These are phyloP conservation scores for Lithospermum erythrorhizon DNA, from an alignment of 257 asterid genomes.

Conservation along the genomic window DNA sequence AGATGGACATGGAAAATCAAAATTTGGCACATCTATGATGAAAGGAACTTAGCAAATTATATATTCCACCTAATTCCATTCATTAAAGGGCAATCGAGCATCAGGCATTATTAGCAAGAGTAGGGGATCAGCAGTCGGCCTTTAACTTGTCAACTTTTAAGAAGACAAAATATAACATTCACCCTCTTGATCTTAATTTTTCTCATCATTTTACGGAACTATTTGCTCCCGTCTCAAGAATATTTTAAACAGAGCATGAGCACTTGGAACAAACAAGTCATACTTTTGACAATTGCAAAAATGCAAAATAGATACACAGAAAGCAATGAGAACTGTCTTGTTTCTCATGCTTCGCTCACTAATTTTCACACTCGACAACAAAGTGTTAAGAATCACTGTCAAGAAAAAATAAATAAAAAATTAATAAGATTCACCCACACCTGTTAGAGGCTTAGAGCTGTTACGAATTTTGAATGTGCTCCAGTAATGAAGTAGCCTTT, in stretches of 20 bases:
- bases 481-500: slow-evolving; percentile 74
- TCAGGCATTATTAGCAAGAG: too few relatives aligned
- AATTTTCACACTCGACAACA: slow-evolving; percentile 23
- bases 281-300: slow-evolving; percentile 12
- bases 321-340: slow-evolving; percentile 25
- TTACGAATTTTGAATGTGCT: slow-evolving; percentile 39
- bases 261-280: background rate
- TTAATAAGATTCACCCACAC: slow-evolving; percentile 12
- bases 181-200: too few relatives aligned
- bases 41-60: too few relatives aligned
- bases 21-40: too few relatives aligned
- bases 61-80: too few relatives aligned
- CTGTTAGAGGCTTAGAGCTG: slow-evolving; percentile 31
- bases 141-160: too few relatives aligned
- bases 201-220: too few relatives aligned
- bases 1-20: too few relatives aligned
- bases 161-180: too few relatives aligned
- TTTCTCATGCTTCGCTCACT: slow-evolving; percentile 27
- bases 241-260: background rate
- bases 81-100: too few relatives aligned
- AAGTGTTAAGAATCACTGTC: slow-evolving; percentile 23
- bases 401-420: slow-evolving; percentile 20
- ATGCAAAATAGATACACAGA: slow-evolving; percentile 21
- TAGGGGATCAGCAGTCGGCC: too few relatives aligned
- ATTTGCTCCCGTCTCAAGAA: too few relatives aligned